phyloP scores from a whole-genome alignment of 2,329 filamentous ascomycete genomes.

The Epicoccum nigrum region DNA sequence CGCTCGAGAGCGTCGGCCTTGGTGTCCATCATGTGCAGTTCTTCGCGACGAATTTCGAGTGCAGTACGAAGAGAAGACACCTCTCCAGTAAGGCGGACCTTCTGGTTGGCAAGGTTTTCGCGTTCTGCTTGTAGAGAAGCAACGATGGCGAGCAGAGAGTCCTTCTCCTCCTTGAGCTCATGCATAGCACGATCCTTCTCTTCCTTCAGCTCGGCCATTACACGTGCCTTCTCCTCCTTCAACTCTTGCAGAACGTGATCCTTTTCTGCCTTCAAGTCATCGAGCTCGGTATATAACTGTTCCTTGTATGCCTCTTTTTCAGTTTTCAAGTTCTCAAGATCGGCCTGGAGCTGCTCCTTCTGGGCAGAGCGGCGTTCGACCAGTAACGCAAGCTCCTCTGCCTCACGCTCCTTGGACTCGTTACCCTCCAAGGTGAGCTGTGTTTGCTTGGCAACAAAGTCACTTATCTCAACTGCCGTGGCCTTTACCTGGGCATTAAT shows the following conservation, averaged over 20 bases:
- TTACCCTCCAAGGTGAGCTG: constrained; percentile 77
- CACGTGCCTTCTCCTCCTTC: constrained; percentile 51
- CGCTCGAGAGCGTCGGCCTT: constrained; percentile 89
- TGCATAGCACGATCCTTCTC: constrained; percentile 44
- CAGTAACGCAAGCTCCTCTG: constrained; percentile 79
- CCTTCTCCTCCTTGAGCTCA: constrained; percentile 51
- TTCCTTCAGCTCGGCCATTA: constrained; percentile 43
- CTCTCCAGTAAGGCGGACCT: constrained; percentile 79
- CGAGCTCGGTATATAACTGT: constrained; percentile 57
- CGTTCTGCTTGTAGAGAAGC: constrained; percentile 69
- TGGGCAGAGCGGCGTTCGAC: constrained; percentile 76
- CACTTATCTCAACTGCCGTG: constrained; percentile 82
- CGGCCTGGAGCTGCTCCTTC: constrained; percentile 63
- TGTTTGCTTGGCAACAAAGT: constrained; percentile 79
- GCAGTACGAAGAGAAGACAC: constrained; percentile 92
- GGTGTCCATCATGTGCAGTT: constrained; percentile 87
- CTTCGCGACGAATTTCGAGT: constrained; percentile 84
- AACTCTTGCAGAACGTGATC: constrained; percentile 45
- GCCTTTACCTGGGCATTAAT: constrained; percentile 87
- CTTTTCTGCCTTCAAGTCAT: constrained; percentile 53
- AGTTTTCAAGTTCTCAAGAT: constrained; percentile 52
- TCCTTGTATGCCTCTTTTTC: constrained; percentile 69
- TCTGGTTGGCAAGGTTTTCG: constrained; percentile 77
- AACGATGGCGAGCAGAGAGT: constrained; percentile 59
- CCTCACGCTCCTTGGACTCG: constrained; percentile 77